Percentiles rank a stretch among this genome's conserved stretches.
phyloP scores from a whole-genome alignment of 2,329 filamentous ascomycete species.

The Sclerotinia borealis region DNA sequence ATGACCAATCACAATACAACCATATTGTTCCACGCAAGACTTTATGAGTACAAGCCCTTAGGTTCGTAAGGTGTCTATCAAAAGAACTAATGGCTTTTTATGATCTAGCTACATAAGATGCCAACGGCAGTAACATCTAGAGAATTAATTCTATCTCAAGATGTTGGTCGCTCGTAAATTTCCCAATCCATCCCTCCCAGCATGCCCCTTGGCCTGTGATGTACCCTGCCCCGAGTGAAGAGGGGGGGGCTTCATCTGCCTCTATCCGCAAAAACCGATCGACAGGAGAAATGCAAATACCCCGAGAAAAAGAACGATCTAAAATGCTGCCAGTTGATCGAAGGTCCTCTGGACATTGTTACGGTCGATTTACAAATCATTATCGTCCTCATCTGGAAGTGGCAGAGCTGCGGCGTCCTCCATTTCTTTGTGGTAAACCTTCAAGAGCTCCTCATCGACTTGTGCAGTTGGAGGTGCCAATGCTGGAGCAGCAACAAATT shows the following conservation, averaged over 20 bases:
- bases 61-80: conserved; percentile 11
- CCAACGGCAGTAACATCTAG: conserved; percentile 24
- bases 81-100: conserved; percentile 27
- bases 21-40: background rate
- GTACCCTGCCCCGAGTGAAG: conserved; percentile 26
- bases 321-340: conserved; percentile 29
- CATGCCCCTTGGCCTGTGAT: conserved; percentile 25
- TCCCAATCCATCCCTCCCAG: conserved; percentile 21
- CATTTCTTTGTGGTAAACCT: conserved; percentile 87
- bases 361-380: conserved; percentile 41
- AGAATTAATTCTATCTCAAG: conserved; percentile 23
- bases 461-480: conserved; percentile 88
- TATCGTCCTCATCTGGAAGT: conserved; percentile 91
- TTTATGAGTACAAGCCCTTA: background rate
- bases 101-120: conserved; percentile 31
- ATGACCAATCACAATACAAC: background rate
- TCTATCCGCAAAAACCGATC: conserved; percentile 28
- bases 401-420: conserved; percentile 70
- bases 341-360: conserved; percentile 15
- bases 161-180: conserved; percentile 28
- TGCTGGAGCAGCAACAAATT: conserved; percentile 93
- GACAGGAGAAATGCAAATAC: conserved; percentile 30
- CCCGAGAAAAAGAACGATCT: conserved; percentile 32
- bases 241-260: conserved; percentile 24
- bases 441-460: conserved; percentile 78